These are phyloP conservation scores for Populus ilicifolia DNA, from an alignment of 345 rosid genomes.

Conservation along the genomic window DNA sequence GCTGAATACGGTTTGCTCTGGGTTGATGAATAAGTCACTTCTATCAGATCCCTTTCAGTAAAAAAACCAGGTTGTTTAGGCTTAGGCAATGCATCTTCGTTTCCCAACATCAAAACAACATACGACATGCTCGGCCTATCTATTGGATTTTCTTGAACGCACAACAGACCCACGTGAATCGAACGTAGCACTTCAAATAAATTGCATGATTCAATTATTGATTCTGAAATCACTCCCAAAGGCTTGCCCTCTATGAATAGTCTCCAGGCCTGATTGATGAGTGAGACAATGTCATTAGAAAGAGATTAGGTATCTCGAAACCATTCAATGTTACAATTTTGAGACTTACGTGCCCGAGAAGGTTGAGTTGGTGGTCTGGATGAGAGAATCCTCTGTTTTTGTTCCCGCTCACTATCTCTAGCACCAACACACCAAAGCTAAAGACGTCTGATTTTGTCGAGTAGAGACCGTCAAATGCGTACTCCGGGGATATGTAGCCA, in stretches of 20 bases:
- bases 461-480: background rate
- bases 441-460: background rate
- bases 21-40: background rate
- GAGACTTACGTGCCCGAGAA: background rate
- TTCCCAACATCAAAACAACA: background rate
- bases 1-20: background rate
- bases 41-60: background rate
- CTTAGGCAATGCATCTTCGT: background rate
- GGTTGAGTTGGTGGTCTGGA: background rate
- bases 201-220: background rate
- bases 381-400: background rate
- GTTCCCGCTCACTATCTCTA: background rate
- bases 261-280: background rate
- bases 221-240: background rate
- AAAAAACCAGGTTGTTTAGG: background rate
- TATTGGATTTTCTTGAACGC: background rate
- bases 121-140: background rate
- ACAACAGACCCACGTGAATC: background rate
- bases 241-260: background rate
- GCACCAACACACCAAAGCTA: background rate
- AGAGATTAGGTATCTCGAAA: background rate
- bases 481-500: conserved; percentile 3
- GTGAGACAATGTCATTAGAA: background rate
- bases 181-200: background rate
- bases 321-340: background rate